Evolutionary conservation across 1,139 yeast genomes (phyloP), one percentile per base, ranked within the genome.

Genomic region (Candida dubliniensis): DNA sequence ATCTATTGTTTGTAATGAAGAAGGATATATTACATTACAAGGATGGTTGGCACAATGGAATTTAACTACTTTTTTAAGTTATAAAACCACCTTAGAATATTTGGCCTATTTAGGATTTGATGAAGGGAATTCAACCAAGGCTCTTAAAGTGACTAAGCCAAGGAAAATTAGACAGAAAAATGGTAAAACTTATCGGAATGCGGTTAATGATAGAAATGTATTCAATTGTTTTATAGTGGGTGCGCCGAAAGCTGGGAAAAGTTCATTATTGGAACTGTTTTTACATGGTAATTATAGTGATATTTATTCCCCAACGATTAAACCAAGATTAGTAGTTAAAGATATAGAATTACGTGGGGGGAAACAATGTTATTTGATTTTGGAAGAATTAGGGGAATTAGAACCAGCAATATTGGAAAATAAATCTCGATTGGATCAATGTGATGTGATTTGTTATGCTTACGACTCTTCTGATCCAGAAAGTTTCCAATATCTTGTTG

Each of bases 11-110:
- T 79, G 96, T 46, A 91, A 90, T 59, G 96, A 89, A 51, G 83
- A 82, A 49, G 97, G 96, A 0, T 79, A 83, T 59, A 93, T 93
- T 2, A 88, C 98, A 0, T 66, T 93, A 29, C 98, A 93, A 66
- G 99, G 99, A 1, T 93, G 99, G 99, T 67, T 93, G 36, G 98
- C 99, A 0, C 98, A 93, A 57, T 93, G 99, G 99, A 85, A 93
- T 54, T 84, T 93, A 84, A 89, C 97, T 0, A 91, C 98, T 0
- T 89, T 83, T 56, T 68, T 93, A 33, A 96, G 90, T 56, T 83
- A 87, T 59, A 81, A 77, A 56, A 84, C 90, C 1, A 90, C 98
- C 0, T 74, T 93, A 46, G 95, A 90, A 43, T 93, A 91, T 58
- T 67, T 93, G 47, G 96, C 95, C 0, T 87, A 88, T 64, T 73